Evolutionary conservation across 2,329 filamentous ascomycete genomes (phyloP).

Genomic region (Penicillium olsonii): DNA sequence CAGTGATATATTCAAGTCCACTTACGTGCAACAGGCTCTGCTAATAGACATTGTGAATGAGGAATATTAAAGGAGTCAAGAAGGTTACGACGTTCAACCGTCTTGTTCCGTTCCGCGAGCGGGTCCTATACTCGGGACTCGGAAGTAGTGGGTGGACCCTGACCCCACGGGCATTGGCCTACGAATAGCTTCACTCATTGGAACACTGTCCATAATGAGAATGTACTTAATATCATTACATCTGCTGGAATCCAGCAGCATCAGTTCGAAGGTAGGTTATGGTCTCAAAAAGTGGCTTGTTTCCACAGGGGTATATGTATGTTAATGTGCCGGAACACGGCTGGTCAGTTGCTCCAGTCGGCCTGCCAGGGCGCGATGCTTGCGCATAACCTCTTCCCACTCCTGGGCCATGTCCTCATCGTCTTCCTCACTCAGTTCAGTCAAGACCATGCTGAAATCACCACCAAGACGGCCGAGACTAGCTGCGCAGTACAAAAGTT

Average conservation of each 20-base stretch:
- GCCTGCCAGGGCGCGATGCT: slow-evolving; percentile 81
- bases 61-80: no score
- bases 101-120: no score
- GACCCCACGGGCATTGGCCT: no score
- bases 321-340: slow-evolving; percentile 22
- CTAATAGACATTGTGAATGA: slow-evolving; percentile 43
- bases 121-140: no score
- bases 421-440: slow-evolving; percentile 53
- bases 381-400: slow-evolving; percentile 87
- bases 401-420: slow-evolving; percentile 52
- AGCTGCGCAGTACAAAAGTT: slow-evolving; percentile 89
- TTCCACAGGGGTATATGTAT: slow-evolving; percentile 12
- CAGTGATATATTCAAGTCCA: not conserved
- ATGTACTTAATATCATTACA: no score
- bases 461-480: slow-evolving; percentile 87
- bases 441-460: slow-evolving; percentile 88
- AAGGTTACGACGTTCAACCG: no score
- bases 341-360: slow-evolving; percentile 51
- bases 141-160: no score
- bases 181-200: no score
- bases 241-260: no score
- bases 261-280: no score
- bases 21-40: slow-evolving; percentile 47
- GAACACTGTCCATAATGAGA: no score
- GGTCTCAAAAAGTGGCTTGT: no score